Evolutionary conservation across 1,139 yeast genomes (phyloP), one percentile per base, ranked within the genome.

Genomic region (Pneumocystis wakefieldiae): DNA sequence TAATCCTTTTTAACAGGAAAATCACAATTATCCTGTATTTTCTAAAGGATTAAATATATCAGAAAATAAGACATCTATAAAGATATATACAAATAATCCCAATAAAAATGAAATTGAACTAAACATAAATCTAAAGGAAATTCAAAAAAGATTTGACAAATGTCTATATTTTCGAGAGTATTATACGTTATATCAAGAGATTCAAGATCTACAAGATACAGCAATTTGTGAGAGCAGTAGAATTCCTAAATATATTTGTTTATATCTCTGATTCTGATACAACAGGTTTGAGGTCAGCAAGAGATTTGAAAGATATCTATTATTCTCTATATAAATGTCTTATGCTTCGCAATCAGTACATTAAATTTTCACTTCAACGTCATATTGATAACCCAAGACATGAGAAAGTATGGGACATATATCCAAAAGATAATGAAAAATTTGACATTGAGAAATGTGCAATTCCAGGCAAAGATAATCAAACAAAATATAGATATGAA

Each of bases 301-400:
- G 59, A 7, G 95, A 87, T 67, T 76, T 94, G 67, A 78, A 85
- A 64, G 83, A 81, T 60, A 80, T 92, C 70, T 92, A 86, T 72
- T 73, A 80, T 36, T 83, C 86, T 66, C 87, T 94, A 39, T 82
- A 83, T 67, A 77, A 79, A 55, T 87, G 97, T 71, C 79, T 92
- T 67, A 84, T 82, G 28, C 73, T 87, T 65, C 83, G 99, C 72
- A 84, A 82, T 69, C 86, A 85, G 72, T 94, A 91, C 72, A 86
- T 87, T 74, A 71, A 75, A 1, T 70, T 81, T 6, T 89, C 97
- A 0, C 70, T 83, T 63, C 99, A 94, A 75, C 77, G 83, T 61
- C 88, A 86, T 61, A 73, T 75, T 60, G 85, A 83, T 67, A 92
- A 94, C 73, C 98, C 98, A 1, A 90, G 90, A 72, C 91, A 92